Evolutionary conservation across 2,329 filamentous ascomycete genomes (phyloP).

Genomic region (Phialocephala sp.): DNA sequence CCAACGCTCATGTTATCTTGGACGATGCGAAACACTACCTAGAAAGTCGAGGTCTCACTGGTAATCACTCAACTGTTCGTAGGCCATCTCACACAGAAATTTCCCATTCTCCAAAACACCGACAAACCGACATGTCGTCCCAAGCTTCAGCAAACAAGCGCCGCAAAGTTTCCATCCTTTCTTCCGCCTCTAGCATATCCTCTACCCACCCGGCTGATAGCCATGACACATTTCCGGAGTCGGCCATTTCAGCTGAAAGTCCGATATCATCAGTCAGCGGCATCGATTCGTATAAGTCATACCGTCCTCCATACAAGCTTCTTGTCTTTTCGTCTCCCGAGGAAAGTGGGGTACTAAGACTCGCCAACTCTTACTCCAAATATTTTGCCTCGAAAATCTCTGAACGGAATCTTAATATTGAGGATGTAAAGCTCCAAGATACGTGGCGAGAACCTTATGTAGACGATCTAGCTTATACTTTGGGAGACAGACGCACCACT

Average conservation of each 20-base stretch:
- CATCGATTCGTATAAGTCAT: background rate
- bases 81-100: too few relatives aligned
- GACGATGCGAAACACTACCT: slow-evolving; percentile 32
- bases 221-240: background rate
- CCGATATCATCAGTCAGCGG: background rate
- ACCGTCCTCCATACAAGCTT: background rate
- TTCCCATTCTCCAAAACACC: too few relatives aligned
- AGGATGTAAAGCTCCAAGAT: too few relatives aligned
- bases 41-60: slow-evolving; percentile 4
- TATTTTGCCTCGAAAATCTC: slow-evolving; percentile 27
- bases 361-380: slow-evolving; percentile 26
- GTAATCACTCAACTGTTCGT: slow-evolving; percentile 15
- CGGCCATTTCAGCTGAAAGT: background rate
- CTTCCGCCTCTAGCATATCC: background rate
- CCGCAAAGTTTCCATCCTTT: too few relatives aligned
- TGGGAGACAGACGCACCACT: slow-evolving; percentile 31
- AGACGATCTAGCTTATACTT: slow-evolving; percentile 36
- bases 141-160: background rate
- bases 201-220: slow-evolving; percentile 8
- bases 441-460: too few relatives aligned
- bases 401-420: slow-evolving; percentile 12
- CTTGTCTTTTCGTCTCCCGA: slow-evolving; percentile 12
- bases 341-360: slow-evolving; percentile 14
- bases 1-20: slow-evolving; percentile 47
- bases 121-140: background rate